Base-by-base conservation (phyloP, 148 eudicot species). In the Limonium bicolor region DNA sequence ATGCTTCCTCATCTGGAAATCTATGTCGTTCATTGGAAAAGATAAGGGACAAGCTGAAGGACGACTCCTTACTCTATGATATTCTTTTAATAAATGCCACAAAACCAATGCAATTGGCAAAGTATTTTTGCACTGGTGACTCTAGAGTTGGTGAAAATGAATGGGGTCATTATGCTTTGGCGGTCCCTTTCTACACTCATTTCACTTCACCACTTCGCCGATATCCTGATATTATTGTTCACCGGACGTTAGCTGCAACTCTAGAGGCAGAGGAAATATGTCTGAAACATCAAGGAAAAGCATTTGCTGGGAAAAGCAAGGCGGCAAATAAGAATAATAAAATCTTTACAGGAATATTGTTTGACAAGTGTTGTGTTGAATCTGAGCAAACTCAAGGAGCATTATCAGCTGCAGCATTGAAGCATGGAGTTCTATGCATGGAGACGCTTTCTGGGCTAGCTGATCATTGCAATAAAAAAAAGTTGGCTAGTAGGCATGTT, bases 141-240 rank as follows among this genome's bases (percentile, higher is more conserved):
- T 12, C 47, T 15, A 52, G 61, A 45, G 92, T 74, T 34, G 27
- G 59, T 27, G 63, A 64, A 36, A 63, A 59, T 31, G 78, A 74
- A 40, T 59, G 72, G 76, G 75, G 92, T 41, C 94, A 88, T 66
- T 88, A 77, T 77, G 83, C 97, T 5, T 58, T 88, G 24, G 94
- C 92, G 30, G 73, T 83, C 26, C 92, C 94, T 41, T 62, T 83
- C 29, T 88, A 88, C 59, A 80, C 97, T 17, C 97, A 88, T 53
- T 88, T 88, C 45, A 88, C 97, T 52, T 83, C 97, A 36, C 94
- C 97, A 51, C 58, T 88, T 20, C 80, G 97, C 29, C 68, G 97
- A 5, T 88, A 83, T 67, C 77, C 94, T 19, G 97, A 88, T 56
- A 83, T 88, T 49, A 51, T 88, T 12, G 94, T 88, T 7, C 94